Evolutionary conservation across 2,329 filamentous ascomycete genomes (phyloP), one percentile per base, ranked within the genome.

Genomic region (Colletotrichum sp.): DNA sequence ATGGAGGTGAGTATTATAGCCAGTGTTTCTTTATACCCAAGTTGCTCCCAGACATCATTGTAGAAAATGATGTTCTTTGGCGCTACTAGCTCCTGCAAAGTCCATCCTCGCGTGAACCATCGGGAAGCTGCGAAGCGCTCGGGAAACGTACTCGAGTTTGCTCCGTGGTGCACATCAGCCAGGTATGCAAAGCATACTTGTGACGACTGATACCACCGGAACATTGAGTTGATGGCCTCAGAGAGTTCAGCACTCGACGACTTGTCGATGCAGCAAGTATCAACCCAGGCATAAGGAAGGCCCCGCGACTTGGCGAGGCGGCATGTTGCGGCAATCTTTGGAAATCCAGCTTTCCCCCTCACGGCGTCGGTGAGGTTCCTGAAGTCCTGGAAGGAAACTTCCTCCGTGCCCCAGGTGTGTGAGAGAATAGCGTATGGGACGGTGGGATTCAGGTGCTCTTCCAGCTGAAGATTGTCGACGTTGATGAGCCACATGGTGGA

Each of bases 401-500:
- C 74, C 26, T 69, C 71, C 4, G 60, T 12, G 10, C 64, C 77
- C 78, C 77, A 79, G 4, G 74, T 80, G 60, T 79, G 76, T 0
- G 78, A 79, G 15, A 78, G 76, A 24, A 80, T 78, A 6, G 79
- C 79, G 32, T 78, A 80, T 5, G 79, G 78, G 5, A 70, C 18
- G 16, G 39, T 39, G 5, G 71, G 39, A 16, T 63, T 57, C 10
- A 55, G 21, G 24, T 59, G 59, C 7, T 64, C 57, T n/a, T 70
- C 71, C 30, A 64, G 6, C 8, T 70, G 15, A n/a, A 64, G 43
- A 16, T 59, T 74, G 16, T 61, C 6, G n/a, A 68, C 71, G 12
- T 68, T 63, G n/a, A 72, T 72, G 16, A 68, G 64, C 64, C 71
- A 68, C 66, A 74, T 70, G 43, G 10, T 21, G 16, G 34, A 5